Evolutionary conservation across 257 asterid species (phyloP), one percentile per base, ranked within the genome.

Genomic region (Voacanga thouarsii): DNA sequence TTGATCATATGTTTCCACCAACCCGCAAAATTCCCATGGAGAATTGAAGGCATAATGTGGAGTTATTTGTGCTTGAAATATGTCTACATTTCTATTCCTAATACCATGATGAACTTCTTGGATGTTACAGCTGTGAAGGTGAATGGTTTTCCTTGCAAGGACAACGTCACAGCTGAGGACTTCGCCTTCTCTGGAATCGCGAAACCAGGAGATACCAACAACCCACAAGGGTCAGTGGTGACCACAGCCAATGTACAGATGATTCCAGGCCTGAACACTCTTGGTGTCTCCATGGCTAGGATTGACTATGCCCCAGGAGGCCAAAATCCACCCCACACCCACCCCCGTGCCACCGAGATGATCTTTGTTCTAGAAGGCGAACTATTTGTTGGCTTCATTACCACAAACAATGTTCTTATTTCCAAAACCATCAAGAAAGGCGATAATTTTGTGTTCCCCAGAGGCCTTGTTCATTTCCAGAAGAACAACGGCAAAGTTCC

Each of bases 261-360:
- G 69, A 75, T 91, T 24, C 96, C 97, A 0, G 98, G 98, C 33
- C 96, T 93, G 24, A 93, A 91, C 98, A 93, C 98, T 4, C 86
- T 93, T 5, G 97, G 98, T n/a, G 90, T 89, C 30, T 90, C 97
- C 65, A 75, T 93, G 23, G 65, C 98, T 2, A 89, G 98, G 47
- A 88, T 91, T 23, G 98, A 93, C 83, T 91, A 82, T 74, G 98
- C 98, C 47, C 91, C 97, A 1, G 94, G 93, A 0, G 98, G 97
- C 45, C 82, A 89, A 37, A 91, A 89, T 82, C 96, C 97, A 15
- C 97, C 97, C 7, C 97, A 91, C 89, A 92, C 92, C 30, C 97
- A 92, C 82, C 97, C 97, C 10, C 94, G 97, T 26, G 97, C 97
- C 81, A 92, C 97, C 81, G 97, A 92, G 85, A 66, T 89, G 7